Base-by-base conservation (phyloP, 768 basidiomycete genomes). In the Amanita thiersii region DNA sequence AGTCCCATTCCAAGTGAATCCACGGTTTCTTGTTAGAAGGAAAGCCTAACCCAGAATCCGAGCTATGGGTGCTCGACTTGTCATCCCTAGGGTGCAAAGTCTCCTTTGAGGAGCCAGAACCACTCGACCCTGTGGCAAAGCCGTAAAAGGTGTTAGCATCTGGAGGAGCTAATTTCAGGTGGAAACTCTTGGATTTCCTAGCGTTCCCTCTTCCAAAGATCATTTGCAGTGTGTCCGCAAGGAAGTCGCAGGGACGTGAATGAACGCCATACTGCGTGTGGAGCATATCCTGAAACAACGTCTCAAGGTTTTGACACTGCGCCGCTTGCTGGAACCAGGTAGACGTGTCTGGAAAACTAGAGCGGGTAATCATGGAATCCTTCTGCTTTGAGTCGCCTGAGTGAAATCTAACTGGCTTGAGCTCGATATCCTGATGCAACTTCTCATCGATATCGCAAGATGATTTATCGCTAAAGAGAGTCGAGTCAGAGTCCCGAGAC, bases 201-300 rank as follows among this genome's bases (percentile, higher is more conserved):
- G 64, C 62, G 17, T 68, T 61, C 4, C 64, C 63, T 7, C 63
- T 54, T 8, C 78, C 79, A 55, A 85, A 86, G 2, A 72, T 60
- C 10, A 59, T 51, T 42, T 64, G 57, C 34, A 84, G 50, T 37
- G 67, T 40, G 8, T 65, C 60, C 8, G 63, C 46, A n/a, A 83
- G 46, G 51, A 75, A 69, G 32, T 71, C 60, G 25, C 71, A 61
- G 3, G 79, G 78, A 1, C 65, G 68, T 0, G 70, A 66, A 44
- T 77, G 64, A 31, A 86, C 61, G 18, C 66, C 65, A 46, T 66
- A 77, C 51, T 70, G 70, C 48, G 56, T 50, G 6, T 52, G 53
- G 14, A 87, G 62, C 80, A 85, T 82, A 17, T 67, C 60, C 45
- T 69, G 61, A 54, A 81, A 86, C 11, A 78, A 56, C 5, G 50